phyloP scores from a whole-genome alignment of 768 basidiomycete genomes.

The Stropharia rugosoannulata region DNA sequence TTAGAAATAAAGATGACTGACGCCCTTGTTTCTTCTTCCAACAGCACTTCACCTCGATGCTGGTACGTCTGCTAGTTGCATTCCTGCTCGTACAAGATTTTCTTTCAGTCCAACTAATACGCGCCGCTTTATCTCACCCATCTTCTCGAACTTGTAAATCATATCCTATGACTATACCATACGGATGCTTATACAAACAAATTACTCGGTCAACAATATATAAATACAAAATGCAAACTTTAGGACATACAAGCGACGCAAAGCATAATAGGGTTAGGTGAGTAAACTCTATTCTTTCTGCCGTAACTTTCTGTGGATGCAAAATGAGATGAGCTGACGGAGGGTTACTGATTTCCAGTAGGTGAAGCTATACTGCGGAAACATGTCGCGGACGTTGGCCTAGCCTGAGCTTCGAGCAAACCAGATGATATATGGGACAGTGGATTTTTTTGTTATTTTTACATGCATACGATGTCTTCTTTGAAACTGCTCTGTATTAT shows the following conservation, averaged over 20 bases:
- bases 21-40: not conserved
- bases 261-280: slow-evolving; percentile 62
- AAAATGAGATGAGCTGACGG: too few species aligned
- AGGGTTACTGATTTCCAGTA: too few species aligned
- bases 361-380: too few species aligned
- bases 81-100: not conserved
- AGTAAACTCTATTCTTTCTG: slow-evolving; percentile 14
- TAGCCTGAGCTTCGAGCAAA: too few species aligned
- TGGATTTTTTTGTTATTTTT: too few species aligned
- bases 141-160: not conserved
- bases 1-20: not conserved
- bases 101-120: not conserved
- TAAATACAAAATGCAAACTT: slow-evolving; percentile 7
- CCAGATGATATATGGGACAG: too few species aligned
- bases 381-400: too few species aligned
- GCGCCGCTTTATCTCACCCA: not conserved
- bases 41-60: slow-evolving; percentile 73
- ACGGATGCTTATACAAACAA: too few species aligned
- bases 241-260: slow-evolving; percentile 71
- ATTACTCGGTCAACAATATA: not conserved
- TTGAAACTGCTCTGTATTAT: too few species aligned
- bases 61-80: slow-evolving; percentile 35
- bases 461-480: too few species aligned
- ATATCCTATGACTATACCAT: too few species aligned
- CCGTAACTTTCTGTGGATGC: too few species aligned